Evolutionary conservation across 352 stramenopile species (phyloP).

Genomic region (Paralagenidium karlingii): DNA sequence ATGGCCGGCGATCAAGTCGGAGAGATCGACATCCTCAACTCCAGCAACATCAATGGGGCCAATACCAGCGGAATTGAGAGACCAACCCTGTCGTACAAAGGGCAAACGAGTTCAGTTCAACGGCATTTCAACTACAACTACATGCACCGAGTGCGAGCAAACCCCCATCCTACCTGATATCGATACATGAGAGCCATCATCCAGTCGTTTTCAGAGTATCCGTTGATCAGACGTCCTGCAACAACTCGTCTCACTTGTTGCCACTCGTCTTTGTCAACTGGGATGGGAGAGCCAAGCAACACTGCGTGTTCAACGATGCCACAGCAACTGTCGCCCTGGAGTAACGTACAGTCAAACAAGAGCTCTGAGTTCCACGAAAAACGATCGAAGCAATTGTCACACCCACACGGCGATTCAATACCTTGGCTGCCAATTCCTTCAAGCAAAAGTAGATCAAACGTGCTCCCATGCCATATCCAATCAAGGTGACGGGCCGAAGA

Average conservation of each 20-base stretch:
- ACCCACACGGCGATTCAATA: neutral
- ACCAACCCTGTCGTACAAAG: conserved; percentile 36
- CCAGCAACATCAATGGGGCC: conserved; percentile 39
- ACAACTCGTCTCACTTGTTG: conserved; percentile 50
- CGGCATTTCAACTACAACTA: neutral
- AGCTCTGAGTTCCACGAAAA: too few relatives aligned
- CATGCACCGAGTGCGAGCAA: neutral
- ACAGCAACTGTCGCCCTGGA: conserved; percentile 20
- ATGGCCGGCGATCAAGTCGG: conserved; percentile 62
- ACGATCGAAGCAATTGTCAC: neutral
- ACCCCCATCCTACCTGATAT: too few relatives aligned
- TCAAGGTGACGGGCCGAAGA: conserved; percentile 74
- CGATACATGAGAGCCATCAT: conserved; percentile 88
- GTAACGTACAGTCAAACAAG: too few relatives aligned
- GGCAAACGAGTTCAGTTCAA: conserved; percentile 4
- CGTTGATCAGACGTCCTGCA: conserved; percentile 82
- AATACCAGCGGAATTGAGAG: conserved; percentile 67
- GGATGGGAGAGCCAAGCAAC: conserved; percentile 71
- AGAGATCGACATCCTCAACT: conserved; percentile 79
- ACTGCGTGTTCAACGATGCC: conserved; percentile 85
- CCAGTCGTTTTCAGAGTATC: conserved; percentile 83
- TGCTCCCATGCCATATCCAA: conserved; percentile 85
- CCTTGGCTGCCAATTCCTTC: conserved; percentile 62
- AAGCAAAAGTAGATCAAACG: conserved; percentile 84
- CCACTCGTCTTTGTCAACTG: conserved; percentile 50